These are phyloP conservation scores for Plasmodiophora brassicae DNA, from an alignment of 208 protist genomes.

Conservation along the genomic window DNA sequence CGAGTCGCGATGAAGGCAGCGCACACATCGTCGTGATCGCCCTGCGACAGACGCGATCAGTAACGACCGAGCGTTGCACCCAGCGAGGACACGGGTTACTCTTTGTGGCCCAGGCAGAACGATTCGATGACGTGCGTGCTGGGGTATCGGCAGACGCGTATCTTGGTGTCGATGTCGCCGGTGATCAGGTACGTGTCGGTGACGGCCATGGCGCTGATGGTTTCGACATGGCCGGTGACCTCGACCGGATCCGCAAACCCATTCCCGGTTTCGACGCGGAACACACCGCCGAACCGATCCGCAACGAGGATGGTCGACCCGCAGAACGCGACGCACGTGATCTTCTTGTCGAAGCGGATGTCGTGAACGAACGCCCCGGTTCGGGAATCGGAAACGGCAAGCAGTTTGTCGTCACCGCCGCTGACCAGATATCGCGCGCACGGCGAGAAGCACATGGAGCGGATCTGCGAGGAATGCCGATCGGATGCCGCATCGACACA, in stretches of 20 bases:
- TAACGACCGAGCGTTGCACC: background rate
- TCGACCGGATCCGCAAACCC: background rate
- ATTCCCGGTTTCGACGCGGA: background rate
- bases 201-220: background rate
- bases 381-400: background rate
- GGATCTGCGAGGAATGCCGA: background rate
- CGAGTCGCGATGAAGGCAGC: background rate
- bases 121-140: background rate
- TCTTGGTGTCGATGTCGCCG: background rate
- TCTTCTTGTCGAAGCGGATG: background rate
- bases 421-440: background rate
- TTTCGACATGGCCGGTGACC: background rate
- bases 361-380: background rate
- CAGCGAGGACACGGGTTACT: background rate
- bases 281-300: background rate
- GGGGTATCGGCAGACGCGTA: background rate
- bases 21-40: background rate
- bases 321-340: background rate
- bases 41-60: background rate
- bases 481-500: background rate
- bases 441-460: background rate
- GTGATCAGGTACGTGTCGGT: background rate
- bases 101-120: background rate
- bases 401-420: background rate
- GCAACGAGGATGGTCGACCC: background rate